Conservation (phyloP, 805 yeast genomes). For the Cyberlindnera maclurae region DNA sequence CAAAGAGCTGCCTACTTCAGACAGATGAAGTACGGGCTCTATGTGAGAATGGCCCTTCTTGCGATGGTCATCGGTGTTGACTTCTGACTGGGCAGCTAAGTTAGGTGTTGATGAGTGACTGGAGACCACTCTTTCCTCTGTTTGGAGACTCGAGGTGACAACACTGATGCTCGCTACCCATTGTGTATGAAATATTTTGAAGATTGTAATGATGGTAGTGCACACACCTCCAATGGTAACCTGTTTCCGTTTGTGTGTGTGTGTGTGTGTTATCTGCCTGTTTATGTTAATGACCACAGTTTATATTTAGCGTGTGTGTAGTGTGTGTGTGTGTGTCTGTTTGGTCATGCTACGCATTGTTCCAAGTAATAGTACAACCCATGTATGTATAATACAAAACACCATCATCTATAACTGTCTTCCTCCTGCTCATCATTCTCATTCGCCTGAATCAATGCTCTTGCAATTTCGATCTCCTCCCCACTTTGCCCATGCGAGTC, state of each 20-base stretch:
- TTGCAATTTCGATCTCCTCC: slow-evolving; percentile 57
- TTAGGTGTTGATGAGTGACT: slow-evolving; percentile 9
- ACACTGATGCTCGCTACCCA: no score
- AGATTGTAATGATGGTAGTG: slow-evolving; percentile 5
- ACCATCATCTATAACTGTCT: slow-evolving; percentile 9
- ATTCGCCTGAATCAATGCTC: slow-evolving; percentile 56
- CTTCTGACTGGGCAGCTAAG: slow-evolving; percentile 31
- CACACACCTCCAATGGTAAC: background rate
- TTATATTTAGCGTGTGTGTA: background rate
- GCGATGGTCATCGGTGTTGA: slow-evolving; percentile 98
- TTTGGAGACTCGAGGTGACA: slow-evolving; percentile 1
- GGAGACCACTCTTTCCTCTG: slow-evolving; percentile 17
- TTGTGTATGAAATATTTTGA: background rate
- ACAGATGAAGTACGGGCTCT: slow-evolving; percentile 98
- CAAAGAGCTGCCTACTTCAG: slow-evolving; percentile 99
- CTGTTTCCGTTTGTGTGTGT: background rate
- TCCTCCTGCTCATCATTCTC: slow-evolving; percentile 12
- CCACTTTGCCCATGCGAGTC: slow-evolving; percentile 34
- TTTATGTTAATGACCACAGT: background rate
- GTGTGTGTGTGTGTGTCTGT: background rate
- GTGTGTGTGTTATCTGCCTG: background rate
- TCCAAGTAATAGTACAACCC: background rate
- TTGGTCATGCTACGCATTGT: background rate
- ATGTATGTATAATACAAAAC: background rate
- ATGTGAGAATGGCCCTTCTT: slow-evolving; percentile 96